Conservation (phyloP, 1,284 basidiomycete genomes). For the Microbotryum scabiosae region DNA sequence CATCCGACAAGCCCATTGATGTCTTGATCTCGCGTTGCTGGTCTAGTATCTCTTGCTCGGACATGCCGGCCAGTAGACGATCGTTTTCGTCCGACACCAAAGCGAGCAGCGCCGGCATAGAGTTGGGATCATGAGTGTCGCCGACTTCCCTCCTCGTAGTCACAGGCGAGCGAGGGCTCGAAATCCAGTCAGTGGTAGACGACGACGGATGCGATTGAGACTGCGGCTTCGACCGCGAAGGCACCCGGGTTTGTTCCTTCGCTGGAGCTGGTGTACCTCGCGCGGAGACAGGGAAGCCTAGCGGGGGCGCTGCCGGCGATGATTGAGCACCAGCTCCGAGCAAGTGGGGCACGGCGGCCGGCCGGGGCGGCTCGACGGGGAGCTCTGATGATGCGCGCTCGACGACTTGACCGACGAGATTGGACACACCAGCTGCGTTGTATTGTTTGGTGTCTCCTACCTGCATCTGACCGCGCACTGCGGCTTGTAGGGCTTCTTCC, state of each 20-base stretch:
- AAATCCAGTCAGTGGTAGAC: not conserved
- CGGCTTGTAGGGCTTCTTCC: constrained; percentile 12
- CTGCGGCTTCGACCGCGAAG: constrained; percentile 2
- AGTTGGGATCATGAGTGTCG: not conserved
- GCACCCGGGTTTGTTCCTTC: constrained; percentile 6
- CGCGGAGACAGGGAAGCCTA: constrained; percentile 15
- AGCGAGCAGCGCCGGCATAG: constrained; percentile 12
- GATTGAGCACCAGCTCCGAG: constrained; percentile 4
- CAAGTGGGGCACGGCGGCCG: constrained; percentile 8
- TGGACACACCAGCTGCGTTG: not conserved
- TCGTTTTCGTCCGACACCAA: constrained; percentile 52
- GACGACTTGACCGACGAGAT: constrained; percentile 25
- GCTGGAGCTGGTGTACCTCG: not conserved
- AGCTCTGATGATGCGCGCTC: constrained; percentile 11
- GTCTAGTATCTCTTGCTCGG: constrained; percentile 50
- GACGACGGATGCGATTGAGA: not conserved
- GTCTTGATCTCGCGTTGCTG: constrained; percentile 57
- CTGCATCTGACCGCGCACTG: not conserved
- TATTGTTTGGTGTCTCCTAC: not conserved
- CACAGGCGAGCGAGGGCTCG: not conserved
- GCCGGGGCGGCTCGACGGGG: not conserved
- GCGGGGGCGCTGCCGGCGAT: constrained; percentile 1
- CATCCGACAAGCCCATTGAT: constrained; percentile 58
- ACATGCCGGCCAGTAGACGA: constrained; percentile 51
- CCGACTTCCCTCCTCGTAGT: not conserved